Percentiles rank a stretch among this genome's conserved stretches.
phyloP scores from a whole-genome alignment of 257 asterid species.

The Solanum rostratum region DNA sequence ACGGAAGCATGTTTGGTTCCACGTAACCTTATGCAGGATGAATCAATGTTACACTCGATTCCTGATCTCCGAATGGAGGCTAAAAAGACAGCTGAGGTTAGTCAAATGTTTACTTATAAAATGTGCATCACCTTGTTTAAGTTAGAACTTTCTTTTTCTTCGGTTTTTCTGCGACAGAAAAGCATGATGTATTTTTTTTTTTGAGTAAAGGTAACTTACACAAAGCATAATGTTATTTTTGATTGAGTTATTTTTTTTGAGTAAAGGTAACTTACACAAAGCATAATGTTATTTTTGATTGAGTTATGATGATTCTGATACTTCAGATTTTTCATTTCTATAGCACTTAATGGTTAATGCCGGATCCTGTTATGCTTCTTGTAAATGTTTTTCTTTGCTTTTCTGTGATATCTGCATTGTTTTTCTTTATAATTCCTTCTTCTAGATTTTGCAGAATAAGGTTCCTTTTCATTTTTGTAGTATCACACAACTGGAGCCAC shows the following conservation, averaged over 20 bases:
- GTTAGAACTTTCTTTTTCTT: not conserved
- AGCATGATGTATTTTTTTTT: not conserved
- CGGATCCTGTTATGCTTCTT: not conserved
- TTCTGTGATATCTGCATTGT: not conserved
- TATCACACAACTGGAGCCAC: not conserved
- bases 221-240: not conserved
- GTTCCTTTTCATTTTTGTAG: not conserved
- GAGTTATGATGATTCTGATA: not conserved
- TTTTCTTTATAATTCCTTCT: not conserved
- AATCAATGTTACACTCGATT: slow-evolving; percentile 25
- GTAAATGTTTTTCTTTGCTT: not conserved
- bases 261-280: not conserved
- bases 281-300: not conserved
- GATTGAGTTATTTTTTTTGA: not conserved
- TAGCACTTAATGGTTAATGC: not conserved
- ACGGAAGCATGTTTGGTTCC: slow-evolving; percentile 26
- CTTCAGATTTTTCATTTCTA: not conserved
- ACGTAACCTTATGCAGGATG: slow-evolving; percentile 38
- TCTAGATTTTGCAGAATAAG: not conserved
- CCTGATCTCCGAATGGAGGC: slow-evolving; percentile 88
- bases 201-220: not conserved
- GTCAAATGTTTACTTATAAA: not conserved
- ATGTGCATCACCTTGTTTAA: not conserved
- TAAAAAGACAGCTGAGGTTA: slow-evolving; percentile 69
- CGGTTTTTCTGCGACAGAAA: not conserved